Percentiles rank a stretch among this genome's conserved stretches.
Evolutionary conservation across 768 basidiomycete species (phyloP).

Genomic region (Clitopilus hobsonii): DNA sequence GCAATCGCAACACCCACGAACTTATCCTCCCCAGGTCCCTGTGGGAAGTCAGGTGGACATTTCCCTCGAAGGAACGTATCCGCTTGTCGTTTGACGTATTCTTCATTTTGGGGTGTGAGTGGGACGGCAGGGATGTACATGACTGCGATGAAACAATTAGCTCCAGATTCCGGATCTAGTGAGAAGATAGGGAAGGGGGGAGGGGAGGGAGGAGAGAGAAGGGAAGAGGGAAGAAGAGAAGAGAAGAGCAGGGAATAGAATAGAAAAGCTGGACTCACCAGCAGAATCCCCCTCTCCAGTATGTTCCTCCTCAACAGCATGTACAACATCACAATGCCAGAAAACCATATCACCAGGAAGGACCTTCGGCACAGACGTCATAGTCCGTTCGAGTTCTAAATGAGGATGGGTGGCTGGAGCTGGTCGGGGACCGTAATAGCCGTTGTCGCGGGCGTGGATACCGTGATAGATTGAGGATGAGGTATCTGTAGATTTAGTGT

Average conservation of each 20-base stretch:
- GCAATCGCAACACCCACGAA: constrained; percentile 31
- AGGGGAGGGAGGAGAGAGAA: neutral
- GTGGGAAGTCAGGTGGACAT: constrained; percentile 70
- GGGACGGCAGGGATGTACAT: constrained; percentile 81
- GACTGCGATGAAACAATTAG: constrained; percentile 36
- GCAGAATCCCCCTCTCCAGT: constrained; percentile 51
- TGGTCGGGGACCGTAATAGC: constrained; percentile 40
- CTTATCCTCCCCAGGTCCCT: constrained; percentile 30
- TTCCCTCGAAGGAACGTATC: constrained; percentile 54
- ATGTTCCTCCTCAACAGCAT: constrained; percentile 48
- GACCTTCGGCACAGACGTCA: constrained; percentile 69
- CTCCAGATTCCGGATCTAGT: no score
- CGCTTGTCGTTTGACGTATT: constrained; percentile 59
- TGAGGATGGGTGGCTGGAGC: constrained; percentile 63
- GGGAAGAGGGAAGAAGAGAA: no score
- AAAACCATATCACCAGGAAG: constrained; percentile 75
- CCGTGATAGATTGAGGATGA: constrained; percentile 50
- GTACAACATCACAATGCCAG: constrained; percentile 64
- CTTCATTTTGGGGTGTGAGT: constrained; percentile 53
- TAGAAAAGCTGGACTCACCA: constrained; percentile 35
- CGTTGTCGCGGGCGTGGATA: constrained; percentile 32
- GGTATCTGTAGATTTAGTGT: constrained; percentile 27
- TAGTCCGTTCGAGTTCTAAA: constrained; percentile 54
- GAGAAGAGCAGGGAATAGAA: no score
- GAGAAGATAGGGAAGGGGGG: constrained; percentile 4